Percentiles rank a stretch among this genome's conserved stretches.
Conservation (phyloP, 768 basidiomycete species). For the Dioszegia hungarica region DNA sequence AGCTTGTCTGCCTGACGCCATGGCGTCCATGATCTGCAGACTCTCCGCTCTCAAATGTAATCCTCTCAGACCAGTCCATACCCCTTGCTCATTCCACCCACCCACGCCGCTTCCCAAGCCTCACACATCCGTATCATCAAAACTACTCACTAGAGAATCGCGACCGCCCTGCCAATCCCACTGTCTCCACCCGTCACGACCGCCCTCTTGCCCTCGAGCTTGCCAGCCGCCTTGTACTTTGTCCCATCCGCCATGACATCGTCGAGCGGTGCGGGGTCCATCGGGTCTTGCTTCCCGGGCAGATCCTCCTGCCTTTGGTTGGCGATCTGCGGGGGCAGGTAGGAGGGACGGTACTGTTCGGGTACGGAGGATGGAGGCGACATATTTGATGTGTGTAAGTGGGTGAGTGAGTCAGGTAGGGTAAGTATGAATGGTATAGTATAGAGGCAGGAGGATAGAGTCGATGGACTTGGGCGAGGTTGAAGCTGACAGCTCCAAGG, state of each 20-base stretch:
- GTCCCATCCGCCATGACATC: conserved; percentile 53
- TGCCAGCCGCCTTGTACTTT: conserved; percentile 53
- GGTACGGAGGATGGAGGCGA: conserved; percentile 43
- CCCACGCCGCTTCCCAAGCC: too few species aligned
- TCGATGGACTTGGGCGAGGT: too few species aligned
- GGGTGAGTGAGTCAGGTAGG: background rate
- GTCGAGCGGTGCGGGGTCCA: conserved; percentile 47
- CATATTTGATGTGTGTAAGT: conserved; percentile 16
- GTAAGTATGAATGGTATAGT: background rate
- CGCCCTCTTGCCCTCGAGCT: conserved; percentile 54
- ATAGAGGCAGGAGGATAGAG: background rate
- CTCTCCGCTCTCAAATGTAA: too few species aligned
- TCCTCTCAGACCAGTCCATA: too few species aligned
- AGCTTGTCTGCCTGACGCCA: too few species aligned
- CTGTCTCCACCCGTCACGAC: conserved; percentile 56
- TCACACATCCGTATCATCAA: too few species aligned
- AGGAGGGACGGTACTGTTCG: conserved; percentile 43
- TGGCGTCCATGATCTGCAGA: too few species aligned
- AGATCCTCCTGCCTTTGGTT: conserved; percentile 42
- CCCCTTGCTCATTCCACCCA: too few species aligned
- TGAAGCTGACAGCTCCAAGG: too few species aligned
- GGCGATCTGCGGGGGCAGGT: conserved; percentile 39
- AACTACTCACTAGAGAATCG: conserved; percentile 45
- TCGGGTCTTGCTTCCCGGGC: conserved; percentile 37
- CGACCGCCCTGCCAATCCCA: conserved; percentile 54